A percentile compares a stretch with the other conserved stretches of the same genome.
phyloP scores from a whole-genome alignment of 2,329 filamentous ascomycete species.

The Dactylonectria macrodidyma region DNA sequence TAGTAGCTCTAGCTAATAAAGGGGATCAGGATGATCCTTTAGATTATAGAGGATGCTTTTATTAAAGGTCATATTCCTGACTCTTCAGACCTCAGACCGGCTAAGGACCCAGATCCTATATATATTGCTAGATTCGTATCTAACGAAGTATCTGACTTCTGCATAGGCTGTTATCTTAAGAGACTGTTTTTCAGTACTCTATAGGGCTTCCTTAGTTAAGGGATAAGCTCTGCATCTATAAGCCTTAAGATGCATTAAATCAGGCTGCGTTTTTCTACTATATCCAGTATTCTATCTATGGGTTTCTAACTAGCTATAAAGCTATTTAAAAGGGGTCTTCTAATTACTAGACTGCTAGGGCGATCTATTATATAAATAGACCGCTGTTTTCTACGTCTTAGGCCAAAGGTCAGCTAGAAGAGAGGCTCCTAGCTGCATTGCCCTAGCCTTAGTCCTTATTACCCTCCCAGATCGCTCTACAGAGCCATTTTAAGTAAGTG shows the following conservation, averaged over 20 bases:
- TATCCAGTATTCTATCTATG: conserved; percentile 10
- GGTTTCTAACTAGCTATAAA: conserved; percentile 17
- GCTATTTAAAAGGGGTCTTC: conserved; percentile 13
- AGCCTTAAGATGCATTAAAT: conserved; percentile 19
- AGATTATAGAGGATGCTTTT: conserved; percentile 18
- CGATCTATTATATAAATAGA: conserved; percentile 26
- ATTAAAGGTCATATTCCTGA: conserved; percentile 24
- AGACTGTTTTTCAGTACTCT: background rate
- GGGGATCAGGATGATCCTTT: conserved; percentile 6
- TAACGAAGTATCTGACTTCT: conserved; percentile 23
- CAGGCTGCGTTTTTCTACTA: background rate
- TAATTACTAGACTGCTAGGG: conserved; percentile 15
- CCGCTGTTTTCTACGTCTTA: conserved; percentile 5
- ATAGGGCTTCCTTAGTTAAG: conserved; percentile 18
- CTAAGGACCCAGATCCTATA: conserved; percentile 16
- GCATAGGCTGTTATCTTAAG: conserved; percentile 14
- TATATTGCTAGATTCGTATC: conserved; percentile 26
- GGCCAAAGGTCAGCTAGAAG: conserved; percentile 13
- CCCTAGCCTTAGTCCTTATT: conserved; percentile 8
- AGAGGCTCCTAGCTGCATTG: conserved; percentile 9
- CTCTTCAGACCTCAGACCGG: background rate
- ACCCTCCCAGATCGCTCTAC: conserved; percentile 10
- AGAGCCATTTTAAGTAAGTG: conserved; percentile 15
- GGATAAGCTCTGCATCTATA: conserved; percentile 22
- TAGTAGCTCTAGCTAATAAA: background rate